Conservation (phyloP, 164 flowering plant genomes). For the Chimonanthus praecox region DNA sequence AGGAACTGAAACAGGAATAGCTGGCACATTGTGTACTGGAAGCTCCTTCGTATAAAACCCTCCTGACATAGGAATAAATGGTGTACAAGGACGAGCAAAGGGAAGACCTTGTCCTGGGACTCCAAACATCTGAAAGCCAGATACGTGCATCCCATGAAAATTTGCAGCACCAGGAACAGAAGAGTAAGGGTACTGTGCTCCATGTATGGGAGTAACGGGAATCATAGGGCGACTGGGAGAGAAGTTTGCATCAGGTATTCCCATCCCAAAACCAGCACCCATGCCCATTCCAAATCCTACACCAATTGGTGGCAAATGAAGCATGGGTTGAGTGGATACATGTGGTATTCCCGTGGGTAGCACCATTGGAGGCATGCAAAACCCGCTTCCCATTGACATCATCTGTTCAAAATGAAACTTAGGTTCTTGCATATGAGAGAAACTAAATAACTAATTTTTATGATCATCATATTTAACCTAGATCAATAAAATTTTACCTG, state of each 20-base stretch:
- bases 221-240: conserved; percentile 42
- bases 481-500: conserved; percentile 40
- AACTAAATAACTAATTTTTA: not conserved
- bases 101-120: conserved; percentile 55
- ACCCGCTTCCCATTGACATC: conserved; percentile 88
- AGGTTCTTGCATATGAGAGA: not conserved
- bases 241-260: conserved; percentile 54
- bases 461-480: not conserved
- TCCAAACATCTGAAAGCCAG: conserved; percentile 46
- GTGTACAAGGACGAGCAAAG: conserved; percentile 43
- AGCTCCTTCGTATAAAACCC: conserved; percentile 33
- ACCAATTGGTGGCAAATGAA: conserved; percentile 57
- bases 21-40: conserved; percentile 24
- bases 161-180: conserved; percentile 31
- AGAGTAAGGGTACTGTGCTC: conserved; percentile 43
- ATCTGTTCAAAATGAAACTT: conserved; percentile 39
- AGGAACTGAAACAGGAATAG: conserved; percentile 20
- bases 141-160: conserved; percentile 46
- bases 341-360: conserved; percentile 60
- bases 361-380: conserved; percentile 89
- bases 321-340: conserved; percentile 57
- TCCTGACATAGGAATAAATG: conserved; percentile 36
- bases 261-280: conserved; percentile 59
- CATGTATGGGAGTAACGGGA: conserved; percentile 56
- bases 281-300: conserved; percentile 42